These are phyloP conservation scores for Trebouxia gelatinosa DNA, from an alignment of 163 green algal genomes.

Conservation along the genomic window DNA sequence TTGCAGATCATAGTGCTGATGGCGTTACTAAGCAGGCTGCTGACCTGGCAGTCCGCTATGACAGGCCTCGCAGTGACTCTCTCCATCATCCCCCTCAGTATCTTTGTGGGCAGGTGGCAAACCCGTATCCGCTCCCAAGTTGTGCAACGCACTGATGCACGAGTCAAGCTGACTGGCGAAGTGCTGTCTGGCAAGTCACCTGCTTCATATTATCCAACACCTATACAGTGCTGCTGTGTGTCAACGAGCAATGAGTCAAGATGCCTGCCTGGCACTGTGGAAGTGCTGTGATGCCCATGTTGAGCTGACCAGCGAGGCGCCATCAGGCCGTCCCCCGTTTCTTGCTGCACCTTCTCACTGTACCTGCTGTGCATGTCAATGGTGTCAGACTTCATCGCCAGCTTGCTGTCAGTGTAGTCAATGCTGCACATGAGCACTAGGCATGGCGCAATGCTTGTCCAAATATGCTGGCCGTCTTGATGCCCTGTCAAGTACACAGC, in stretches of 20 bases:
- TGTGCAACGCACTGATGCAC: constrained; percentile 77
- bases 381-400: no score
- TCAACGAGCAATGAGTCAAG: not conserved
- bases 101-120: constrained; percentile 8
- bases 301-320: no score
- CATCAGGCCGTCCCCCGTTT: no score
- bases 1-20: constrained; percentile 72
- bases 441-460: no score
- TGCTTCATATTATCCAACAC: not conserved
- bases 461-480: no score
- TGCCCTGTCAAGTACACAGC: no score
- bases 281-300: not conserved
- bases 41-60: constrained; percentile 59
- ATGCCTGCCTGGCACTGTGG: not conserved
- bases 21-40: constrained; percentile 65
- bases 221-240: not conserved
- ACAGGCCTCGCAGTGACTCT: constrained; percentile 73
- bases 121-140: constrained; percentile 35
- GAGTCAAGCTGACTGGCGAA: constrained; percentile 87
- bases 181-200: constrained; percentile 61
- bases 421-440: no score
- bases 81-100: constrained; percentile 66
- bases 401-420: no score
- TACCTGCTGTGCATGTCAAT: no score
- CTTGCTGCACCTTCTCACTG: no score